Conservation (phyloP, 768 basidiomycete genomes). For the Epithele typhae region DNA sequence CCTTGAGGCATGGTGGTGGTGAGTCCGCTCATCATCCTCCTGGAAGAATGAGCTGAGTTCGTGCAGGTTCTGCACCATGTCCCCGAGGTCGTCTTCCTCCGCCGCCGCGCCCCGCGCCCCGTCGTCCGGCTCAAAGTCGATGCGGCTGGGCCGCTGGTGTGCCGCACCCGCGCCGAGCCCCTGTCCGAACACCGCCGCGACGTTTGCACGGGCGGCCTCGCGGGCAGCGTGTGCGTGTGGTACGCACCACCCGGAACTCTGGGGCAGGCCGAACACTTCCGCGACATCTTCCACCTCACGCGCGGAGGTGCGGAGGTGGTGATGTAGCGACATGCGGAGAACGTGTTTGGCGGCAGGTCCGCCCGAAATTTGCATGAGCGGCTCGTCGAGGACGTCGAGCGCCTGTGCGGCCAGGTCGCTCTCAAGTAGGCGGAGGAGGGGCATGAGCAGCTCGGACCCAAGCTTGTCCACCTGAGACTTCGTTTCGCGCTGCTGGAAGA, state of each 20-base stretch:
- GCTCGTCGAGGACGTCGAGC: conserved; percentile 91
- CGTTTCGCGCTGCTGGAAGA: conserved; percentile 84
- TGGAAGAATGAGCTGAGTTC: conserved; percentile 75
- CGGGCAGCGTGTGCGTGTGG: conserved; percentile 60
- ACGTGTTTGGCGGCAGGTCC: conserved; percentile 80
- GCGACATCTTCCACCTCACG: conserved; percentile 51
- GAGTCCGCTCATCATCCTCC: conserved; percentile 32
- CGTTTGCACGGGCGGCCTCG: conserved; percentile 66
- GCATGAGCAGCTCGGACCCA: conserved; percentile 88
- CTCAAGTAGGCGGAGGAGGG: conserved; percentile 82
- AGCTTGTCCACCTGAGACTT: conserved; percentile 67
- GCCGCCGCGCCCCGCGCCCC: not conserved
- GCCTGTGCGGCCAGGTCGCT: conserved; percentile 83
- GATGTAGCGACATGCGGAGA: conserved; percentile 87
- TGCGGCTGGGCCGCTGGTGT: conserved; percentile 65
- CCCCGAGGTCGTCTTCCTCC: conserved; percentile 64
- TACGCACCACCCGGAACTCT: conserved; percentile 85
- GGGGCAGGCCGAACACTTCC: conserved; percentile 77
- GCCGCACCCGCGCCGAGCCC: conserved; percentile 58
- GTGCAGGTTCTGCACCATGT: conserved; percentile 72
- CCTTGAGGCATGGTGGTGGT: not conserved
- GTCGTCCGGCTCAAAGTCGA: conserved; percentile 68
- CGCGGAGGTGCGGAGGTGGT: conserved; percentile 39
- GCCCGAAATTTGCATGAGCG: conserved; percentile 73
- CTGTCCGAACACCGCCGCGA: conserved; percentile 84